Evolutionary conservation across 2,329 filamentous ascomycete species (phyloP).

Genomic region (Ascochyta koolunga): DNA sequence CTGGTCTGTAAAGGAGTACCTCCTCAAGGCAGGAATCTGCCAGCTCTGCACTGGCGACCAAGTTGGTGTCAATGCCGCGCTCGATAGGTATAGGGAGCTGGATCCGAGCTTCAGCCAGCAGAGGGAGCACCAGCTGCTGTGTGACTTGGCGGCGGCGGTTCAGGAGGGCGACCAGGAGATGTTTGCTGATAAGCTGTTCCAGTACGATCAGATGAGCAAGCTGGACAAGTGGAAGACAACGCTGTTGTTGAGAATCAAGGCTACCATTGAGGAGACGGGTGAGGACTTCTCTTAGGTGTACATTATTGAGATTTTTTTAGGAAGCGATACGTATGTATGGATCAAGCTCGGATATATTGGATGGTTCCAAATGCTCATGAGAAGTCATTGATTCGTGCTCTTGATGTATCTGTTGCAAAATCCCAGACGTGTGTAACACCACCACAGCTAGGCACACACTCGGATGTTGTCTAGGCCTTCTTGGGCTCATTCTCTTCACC

Average conservation of each 20-base stretch:
- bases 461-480: not conserved
- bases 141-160: constrained; percentile 76
- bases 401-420: not conserved
- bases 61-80: constrained; percentile 77
- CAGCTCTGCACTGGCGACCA: constrained; percentile 78
- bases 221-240: constrained; percentile 98
- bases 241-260: constrained; percentile 81
- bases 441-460: not conserved
- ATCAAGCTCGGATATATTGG: not conserved
- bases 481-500: constrained; percentile 5
- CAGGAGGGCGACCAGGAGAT: constrained; percentile 79
- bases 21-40: constrained; percentile 92
- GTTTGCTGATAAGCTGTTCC: constrained; percentile 85
- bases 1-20: constrained; percentile 82
- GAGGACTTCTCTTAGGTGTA: constrained; percentile 68
- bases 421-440: not conserved
- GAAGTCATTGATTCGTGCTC: not conserved
- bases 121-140: constrained; percentile 80
- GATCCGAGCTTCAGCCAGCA: constrained; percentile 69
- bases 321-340: not conserved
- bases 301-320: not conserved
- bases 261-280: constrained; percentile 73
- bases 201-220: constrained; percentile 91
- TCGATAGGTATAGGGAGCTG: constrained; percentile 81
- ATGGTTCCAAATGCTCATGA: not conserved